Conservation (phyloP, 805 yeast genomes). For the Candida easanensis region DNA sequence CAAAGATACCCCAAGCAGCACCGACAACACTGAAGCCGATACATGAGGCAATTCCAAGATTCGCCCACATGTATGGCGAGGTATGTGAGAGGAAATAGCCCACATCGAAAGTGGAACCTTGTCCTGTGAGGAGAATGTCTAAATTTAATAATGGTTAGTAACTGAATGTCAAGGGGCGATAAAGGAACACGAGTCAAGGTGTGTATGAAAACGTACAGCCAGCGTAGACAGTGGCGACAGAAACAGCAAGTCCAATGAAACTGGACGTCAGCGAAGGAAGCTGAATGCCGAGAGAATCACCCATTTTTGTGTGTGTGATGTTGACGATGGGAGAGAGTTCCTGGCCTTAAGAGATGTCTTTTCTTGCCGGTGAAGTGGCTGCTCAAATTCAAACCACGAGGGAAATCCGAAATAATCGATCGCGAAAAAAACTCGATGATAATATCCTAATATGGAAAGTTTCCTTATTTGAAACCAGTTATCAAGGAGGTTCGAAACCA, state of each 20-base stretch:
- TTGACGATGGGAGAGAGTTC: no score
- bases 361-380: slow-evolving; percentile 2
- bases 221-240: slow-evolving; percentile 22
- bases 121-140: slow-evolving; percentile 72
- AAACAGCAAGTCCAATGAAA: slow-evolving; percentile 17
- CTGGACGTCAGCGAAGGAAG: slow-evolving; percentile 21
- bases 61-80: slow-evolving; percentile 98
- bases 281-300: slow-evolving; percentile 3
- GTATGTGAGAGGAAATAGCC: slow-evolving; percentile 82
- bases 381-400: slow-evolving; percentile 6
- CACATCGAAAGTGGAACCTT: slow-evolving; percentile 88
- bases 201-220: slow-evolving; percentile 24
- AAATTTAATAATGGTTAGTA: slow-evolving; percentile 1
- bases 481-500: no score
- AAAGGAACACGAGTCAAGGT: background rate
- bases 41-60: slow-evolving; percentile 83
- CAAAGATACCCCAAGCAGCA: slow-evolving; percentile 98
- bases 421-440: background rate
- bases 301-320: slow-evolving; percentile 1
- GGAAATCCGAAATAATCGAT: slow-evolving; percentile 1
- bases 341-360: background rate
- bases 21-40: slow-evolving; percentile 95
- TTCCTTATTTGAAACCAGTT: background rate
- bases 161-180: background rate
- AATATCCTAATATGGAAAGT: background rate